Evolutionary conservation across 2,329 filamentous ascomycete species (phyloP).

Genomic region (Talaromyces sp.): DNA sequence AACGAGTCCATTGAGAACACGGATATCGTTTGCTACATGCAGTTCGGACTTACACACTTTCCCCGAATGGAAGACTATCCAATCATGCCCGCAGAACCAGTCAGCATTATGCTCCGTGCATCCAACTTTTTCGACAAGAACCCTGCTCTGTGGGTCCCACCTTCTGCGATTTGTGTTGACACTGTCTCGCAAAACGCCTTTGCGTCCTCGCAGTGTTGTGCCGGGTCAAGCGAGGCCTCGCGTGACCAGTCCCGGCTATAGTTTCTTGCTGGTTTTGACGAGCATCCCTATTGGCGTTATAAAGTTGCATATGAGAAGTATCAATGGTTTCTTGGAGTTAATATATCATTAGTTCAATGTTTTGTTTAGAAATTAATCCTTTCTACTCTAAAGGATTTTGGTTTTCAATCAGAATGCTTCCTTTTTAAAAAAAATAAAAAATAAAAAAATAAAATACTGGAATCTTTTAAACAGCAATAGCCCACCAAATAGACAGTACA

Average conservation of each 20-base stretch:
- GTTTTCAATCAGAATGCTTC: too few species aligned
- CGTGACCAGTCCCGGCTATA: slow-evolving; percentile 8
- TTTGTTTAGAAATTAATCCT: neutral
- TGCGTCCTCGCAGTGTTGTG: slow-evolving; percentile 4
- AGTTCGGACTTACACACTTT: slow-evolving; percentile 55
- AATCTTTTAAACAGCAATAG: too few species aligned
- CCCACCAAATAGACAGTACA: neutral
- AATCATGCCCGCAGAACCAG: slow-evolving; percentile 54
- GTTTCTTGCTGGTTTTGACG: neutral
- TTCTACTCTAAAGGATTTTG: too few species aligned
- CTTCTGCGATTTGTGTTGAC: slow-evolving; percentile 18
- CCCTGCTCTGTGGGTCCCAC: slow-evolving; percentile 54
- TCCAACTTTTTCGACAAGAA: slow-evolving; percentile 57
- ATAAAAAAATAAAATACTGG: neutral
- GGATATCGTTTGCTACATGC: slow-evolving; percentile 53
- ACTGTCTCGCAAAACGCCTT: slow-evolving; percentile 23
- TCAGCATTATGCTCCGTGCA: slow-evolving; percentile 54
- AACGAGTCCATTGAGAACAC: slow-evolving; percentile 51
- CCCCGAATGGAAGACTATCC: slow-evolving; percentile 50
- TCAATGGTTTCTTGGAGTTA: neutral
- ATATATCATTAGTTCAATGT: neutral
- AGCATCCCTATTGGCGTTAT: neutral
- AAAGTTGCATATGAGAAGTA: neutral
- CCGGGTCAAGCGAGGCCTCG: neutral
- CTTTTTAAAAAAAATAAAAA: too few species aligned